Conservation (phyloP, 2,329 filamentous ascomycete genomes). For the Atkinsonella texensis region DNA sequence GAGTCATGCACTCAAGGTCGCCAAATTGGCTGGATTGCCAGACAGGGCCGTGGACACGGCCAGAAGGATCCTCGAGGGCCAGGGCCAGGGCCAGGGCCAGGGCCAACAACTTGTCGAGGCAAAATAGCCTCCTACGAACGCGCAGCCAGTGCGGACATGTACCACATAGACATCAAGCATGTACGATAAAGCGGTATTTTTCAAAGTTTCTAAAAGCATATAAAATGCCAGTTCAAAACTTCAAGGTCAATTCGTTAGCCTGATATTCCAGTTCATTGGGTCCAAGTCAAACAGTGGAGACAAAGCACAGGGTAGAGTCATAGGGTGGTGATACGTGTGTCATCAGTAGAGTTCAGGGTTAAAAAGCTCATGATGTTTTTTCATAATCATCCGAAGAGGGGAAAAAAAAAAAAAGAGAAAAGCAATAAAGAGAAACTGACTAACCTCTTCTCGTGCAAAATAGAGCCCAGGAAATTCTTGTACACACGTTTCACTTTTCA, state of each 20-base stretch:
- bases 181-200: too few relatives aligned
- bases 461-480: neutral
- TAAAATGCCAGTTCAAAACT: neutral
- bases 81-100: too few relatives aligned
- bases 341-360: constrained; percentile 52
- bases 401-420: constrained; percentile 3
- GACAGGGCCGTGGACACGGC: constrained; percentile 60
- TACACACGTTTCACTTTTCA: neutral
- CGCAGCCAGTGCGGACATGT: neutral
- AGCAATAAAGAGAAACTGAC: constrained; percentile 13
- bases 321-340: constrained; percentile 44
- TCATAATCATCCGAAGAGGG: constrained; percentile 40
- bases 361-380: constrained; percentile 52
- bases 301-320: constrained; percentile 30
- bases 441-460: constrained; percentile 23
- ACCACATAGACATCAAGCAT: too few relatives aligned
- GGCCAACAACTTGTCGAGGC: neutral
- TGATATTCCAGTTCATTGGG: constrained; percentile 18
- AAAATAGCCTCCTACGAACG: constrained; percentile 5
- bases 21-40: constrained; percentile 71
- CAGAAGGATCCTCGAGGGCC: constrained; percentile 39
- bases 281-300: constrained; percentile 8
- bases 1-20: constrained; percentile 93
- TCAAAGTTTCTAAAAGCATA: too few relatives aligned
- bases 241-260: constrained; percentile 21